Conservation (phyloP, 2,329 filamentous ascomycete genomes). For the Scytalidium lignicola region DNA sequence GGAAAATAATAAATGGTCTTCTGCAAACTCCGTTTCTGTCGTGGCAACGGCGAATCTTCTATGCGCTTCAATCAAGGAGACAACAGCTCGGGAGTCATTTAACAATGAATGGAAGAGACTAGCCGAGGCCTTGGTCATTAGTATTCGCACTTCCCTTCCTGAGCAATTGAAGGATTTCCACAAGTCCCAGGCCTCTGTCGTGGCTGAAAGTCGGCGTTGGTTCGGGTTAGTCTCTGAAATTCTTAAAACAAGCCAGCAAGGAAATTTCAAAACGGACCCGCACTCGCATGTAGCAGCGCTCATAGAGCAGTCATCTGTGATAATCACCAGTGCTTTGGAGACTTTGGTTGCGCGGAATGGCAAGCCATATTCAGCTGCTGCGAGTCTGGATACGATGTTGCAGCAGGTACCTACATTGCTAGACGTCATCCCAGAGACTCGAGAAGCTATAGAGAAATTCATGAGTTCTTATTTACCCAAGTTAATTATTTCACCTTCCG, state of each 20-base stretch:
- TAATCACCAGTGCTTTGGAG: conserved; percentile 35
- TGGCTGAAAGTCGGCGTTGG: conserved; percentile 62
- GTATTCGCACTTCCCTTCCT: conserved; percentile 70
- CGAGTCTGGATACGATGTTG: conserved; percentile 48
- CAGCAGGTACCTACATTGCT: conserved; percentile 36
- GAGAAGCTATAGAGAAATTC: conserved; percentile 42
- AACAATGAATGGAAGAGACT: conserved; percentile 57
- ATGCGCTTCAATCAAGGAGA: conserved; percentile 35
- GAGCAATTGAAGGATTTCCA: conserved; percentile 76
- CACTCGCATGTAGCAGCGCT: conserved; percentile 26
- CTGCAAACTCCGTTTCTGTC: conserved; percentile 9
- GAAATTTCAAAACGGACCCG: neutral
- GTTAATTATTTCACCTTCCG: conserved; percentile 65
- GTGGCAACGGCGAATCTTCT: conserved; percentile 41
- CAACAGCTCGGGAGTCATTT: conserved; percentile 43
- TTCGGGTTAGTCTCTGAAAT: conserved; percentile 39
- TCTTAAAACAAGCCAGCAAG: conserved; percentile 25
- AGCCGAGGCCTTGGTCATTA: conserved; percentile 55
- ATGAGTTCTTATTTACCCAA: conserved; percentile 49
- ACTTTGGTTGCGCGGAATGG: conserved; percentile 51
- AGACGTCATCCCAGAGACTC: conserved; percentile 35
- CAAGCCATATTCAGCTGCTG: conserved; percentile 62
- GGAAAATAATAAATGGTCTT: conserved; percentile 16
- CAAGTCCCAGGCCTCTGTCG: conserved; percentile 65
- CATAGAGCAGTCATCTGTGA: conserved; percentile 16